Percentiles rank a stretch among this genome's conserved stretches.
Conservation (phyloP, 192 early-diverging fungal species). For the Phlyctochytrium arcticum region DNA sequence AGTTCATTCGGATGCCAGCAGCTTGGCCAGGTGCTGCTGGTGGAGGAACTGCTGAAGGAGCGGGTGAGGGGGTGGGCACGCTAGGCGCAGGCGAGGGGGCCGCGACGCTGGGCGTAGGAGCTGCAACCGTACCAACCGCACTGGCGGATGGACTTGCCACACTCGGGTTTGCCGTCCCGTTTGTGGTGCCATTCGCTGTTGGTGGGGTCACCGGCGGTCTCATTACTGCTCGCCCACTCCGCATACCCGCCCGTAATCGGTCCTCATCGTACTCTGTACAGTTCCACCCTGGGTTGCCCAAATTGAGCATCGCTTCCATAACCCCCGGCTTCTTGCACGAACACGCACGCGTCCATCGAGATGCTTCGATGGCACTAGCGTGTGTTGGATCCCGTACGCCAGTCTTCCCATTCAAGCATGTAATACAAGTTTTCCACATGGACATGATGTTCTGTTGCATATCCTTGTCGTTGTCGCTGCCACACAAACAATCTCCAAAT, state of each 20-base stretch:
- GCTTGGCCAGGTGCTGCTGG: not conserved
- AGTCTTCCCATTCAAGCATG: constrained; percentile 8
- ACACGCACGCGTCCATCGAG: not conserved
- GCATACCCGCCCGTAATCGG: not conserved
- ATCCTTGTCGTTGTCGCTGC: not conserved
- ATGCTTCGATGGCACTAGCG: not conserved
- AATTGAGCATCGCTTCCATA: constrained; percentile 5
- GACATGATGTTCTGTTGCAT: not conserved
- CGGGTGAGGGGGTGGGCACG: not conserved
- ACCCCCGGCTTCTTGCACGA: constrained; percentile 8
- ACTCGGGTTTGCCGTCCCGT: not conserved
- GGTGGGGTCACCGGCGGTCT: not conserved
- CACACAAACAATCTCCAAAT: constrained; percentile 13
- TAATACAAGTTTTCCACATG: constrained; percentile 16
- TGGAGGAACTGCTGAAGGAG: not conserved
- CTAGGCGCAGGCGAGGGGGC: not conserved
- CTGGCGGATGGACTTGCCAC: not conserved
- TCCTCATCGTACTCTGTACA: constrained; percentile 7
- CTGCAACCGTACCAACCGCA: not conserved
- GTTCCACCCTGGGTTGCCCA: constrained; percentile 13
- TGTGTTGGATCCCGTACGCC: constrained; percentile 12
- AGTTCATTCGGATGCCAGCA: not conserved
- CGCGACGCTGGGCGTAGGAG: not conserved
- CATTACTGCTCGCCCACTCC: not conserved
- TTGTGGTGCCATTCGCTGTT: not conserved